A percentile compares a stretch with the other conserved stretches of the same genome.
These are phyloP conservation scores for Skeletonema grethae DNA, from an alignment of 108 stramenopile genomes.

Conservation along the genomic window DNA sequence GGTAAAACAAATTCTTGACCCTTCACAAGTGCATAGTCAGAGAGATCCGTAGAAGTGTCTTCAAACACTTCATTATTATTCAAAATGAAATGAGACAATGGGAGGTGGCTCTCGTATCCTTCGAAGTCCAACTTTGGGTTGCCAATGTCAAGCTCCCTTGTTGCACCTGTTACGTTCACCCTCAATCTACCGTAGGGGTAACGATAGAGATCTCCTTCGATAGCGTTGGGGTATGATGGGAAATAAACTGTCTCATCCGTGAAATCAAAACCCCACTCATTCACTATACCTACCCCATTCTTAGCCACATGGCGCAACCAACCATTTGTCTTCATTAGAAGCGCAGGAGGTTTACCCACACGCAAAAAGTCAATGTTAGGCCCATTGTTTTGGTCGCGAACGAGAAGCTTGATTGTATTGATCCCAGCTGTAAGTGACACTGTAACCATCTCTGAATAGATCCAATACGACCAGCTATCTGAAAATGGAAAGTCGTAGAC, in stretches of 20 bases:
- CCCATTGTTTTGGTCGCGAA: constrained; percentile 26
- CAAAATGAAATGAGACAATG: constrained; percentile 25
- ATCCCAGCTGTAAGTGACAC: constrained; percentile 25
- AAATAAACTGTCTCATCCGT: constrained; percentile 15
- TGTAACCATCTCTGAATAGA: constrained; percentile 32
- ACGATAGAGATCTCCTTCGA: constrained; percentile 29
- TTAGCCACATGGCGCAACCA: constrained; percentile 31
- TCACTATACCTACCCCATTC: constrained; percentile 27
- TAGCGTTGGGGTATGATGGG: constrained; percentile 13
- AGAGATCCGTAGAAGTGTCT: constrained; percentile 25
- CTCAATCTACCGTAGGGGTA: constrained; percentile 31
- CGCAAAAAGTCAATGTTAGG: constrained; percentile 52
- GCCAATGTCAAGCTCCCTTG: constrained; percentile 28
- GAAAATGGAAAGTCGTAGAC: constrained; percentile 30
- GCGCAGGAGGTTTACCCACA: constrained; percentile 41
- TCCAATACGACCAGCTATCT: constrained; percentile 32
- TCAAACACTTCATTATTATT: constrained; percentile 21
- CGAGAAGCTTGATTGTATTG: constrained; percentile 38
- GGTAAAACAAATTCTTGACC: constrained; percentile 28
- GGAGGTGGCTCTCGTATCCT: constrained; percentile 41
- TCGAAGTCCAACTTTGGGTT: constrained; percentile 43
- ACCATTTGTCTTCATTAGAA: constrained; percentile 43
- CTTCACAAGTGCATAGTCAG: constrained; percentile 10
- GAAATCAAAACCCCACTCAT: constrained; percentile 20
- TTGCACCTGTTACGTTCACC: constrained; percentile 15